A percentile compares a stretch with the other conserved stretches of the same genome.
Conservation (phyloP, 768 basidiomycete species). For the Tylopilus balloui region DNA sequence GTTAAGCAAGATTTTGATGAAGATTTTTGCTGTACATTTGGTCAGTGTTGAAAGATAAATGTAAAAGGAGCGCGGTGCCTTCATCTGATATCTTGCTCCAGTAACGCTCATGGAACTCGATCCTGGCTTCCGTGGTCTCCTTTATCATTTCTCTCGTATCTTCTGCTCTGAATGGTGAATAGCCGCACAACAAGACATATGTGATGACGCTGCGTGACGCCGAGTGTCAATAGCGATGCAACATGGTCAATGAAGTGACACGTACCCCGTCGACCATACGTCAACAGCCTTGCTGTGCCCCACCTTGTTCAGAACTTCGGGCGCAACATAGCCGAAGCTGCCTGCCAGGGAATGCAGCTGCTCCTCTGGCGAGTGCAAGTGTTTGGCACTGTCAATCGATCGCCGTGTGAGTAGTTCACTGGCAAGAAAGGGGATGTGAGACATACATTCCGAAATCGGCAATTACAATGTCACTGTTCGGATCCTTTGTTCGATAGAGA, state of each 20-base stretch:
- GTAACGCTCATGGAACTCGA: conserved; percentile 91
- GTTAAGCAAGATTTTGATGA: conserved; percentile 68
- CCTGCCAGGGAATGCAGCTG: conserved; percentile 71
- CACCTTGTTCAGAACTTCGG: conserved; percentile 75
- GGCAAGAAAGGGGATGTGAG: not conserved
- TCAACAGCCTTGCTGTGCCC: conserved; percentile 93
- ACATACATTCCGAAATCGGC: conserved; percentile 95
- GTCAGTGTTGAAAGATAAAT: not conserved
- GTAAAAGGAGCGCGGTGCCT: conserved; percentile 42
- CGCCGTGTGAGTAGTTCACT: not conserved
- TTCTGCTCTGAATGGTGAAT: conserved; percentile 89
- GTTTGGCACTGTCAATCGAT: conserved; percentile 62
- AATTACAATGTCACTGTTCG: conserved; percentile 85
- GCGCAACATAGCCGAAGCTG: conserved; percentile 87
- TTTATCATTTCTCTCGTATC: conserved; percentile 68
- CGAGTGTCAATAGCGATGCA: not conserved
- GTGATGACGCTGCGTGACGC: conserved; percentile 69
- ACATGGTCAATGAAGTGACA: conserved; percentile 1
- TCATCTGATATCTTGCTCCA: conserved; percentile 86
- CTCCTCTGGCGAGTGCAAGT: conserved; percentile 67
- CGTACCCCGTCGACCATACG: conserved; percentile 88
- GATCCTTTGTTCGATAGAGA: conserved; percentile 74
- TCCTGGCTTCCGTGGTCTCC: conserved; percentile 80
- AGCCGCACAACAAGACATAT: conserved; percentile 92
- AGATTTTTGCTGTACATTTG: conserved; percentile 63